Evolutionary conservation across 2,329 filamentous ascomycete genomes (phyloP), one percentile per base, ranked within the genome.

Genomic region (Sclerotinia nivalis): DNA sequence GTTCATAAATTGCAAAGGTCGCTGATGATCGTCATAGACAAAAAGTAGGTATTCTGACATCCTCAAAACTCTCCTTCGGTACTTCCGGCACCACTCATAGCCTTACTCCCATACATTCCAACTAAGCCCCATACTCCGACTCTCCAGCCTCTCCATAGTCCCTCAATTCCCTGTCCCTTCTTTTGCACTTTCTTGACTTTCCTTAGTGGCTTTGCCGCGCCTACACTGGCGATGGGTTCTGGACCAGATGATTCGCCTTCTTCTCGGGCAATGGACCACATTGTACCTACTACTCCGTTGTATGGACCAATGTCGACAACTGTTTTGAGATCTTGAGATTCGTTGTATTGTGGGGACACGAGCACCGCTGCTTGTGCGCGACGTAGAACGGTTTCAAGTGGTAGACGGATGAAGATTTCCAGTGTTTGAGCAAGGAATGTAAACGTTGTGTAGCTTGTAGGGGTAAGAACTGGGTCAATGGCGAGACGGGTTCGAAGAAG

Each of bases 331-430:
- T 68, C 68, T 13, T 62, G 20, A 37, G 52, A 61, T 72, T 67
- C 69, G 40, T 69, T 37, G 9, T 66, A 47, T 61, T 74, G 61
- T 47, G 60, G 13, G 31, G 73, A 61, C 85, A 67, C 61, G 59
- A 93, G 84, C 0, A 93, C 88, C 1, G 89, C 85, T 71, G 96
- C 90, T 80, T 99, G 96, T 7, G 93, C 95, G 71, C 96, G 88
- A 61, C 96, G 90, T 10, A 98, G 86, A 22, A 97, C 91, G 0
- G 95, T 98, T 81, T 99, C 96, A 6, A 98, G 84, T 0, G 96
- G 96, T 18, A 98, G 87, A 77, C 95, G 94, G 74, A 97, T 81
- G 76, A 96, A 91, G 45, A 98, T 87, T 62, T 97, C 94, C 2
- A 89, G 85, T 0, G 90, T 89, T 2, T 92, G 93, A 20, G 92